phyloP scores from a whole-genome alignment of 345 rosid species.

The Atalantia buxifolia region DNA sequence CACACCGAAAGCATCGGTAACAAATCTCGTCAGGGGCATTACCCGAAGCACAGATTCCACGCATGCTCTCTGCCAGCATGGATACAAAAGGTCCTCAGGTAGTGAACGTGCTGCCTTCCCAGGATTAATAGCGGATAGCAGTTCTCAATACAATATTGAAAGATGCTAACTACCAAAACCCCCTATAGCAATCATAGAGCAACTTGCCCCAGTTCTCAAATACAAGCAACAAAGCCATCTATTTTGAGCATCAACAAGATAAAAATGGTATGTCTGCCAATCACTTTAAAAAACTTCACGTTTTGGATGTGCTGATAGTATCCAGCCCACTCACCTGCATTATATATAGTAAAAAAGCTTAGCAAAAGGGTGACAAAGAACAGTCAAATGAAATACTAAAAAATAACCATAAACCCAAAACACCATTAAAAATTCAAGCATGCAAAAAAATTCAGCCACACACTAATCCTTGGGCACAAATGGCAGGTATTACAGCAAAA shows the following conservation, averaged over 20 bases:
- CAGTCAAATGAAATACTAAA: conserved; percentile 5
- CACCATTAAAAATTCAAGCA: not conserved
- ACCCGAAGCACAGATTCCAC: conserved; percentile 96
- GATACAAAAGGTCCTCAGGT: conserved; percentile 65
- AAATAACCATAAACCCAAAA: not conserved
- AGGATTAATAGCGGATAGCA: conserved; percentile 18
- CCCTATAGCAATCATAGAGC: conserved; percentile 1
- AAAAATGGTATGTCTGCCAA: conserved; percentile 5
- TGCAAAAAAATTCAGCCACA: not conserved
- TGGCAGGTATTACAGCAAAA: not conserved
- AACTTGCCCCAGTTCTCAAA: not conserved
- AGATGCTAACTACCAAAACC: conserved; percentile 13
- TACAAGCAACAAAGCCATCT: not conserved
- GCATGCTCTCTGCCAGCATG: conserved; percentile 99
- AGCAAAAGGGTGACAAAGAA: not conserved
- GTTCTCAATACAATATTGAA: conserved; percentile 17
- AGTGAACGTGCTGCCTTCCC: conserved; percentile 31
- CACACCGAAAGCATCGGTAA: conserved; percentile 98
- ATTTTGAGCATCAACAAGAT: not conserved
- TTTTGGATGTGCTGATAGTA: conserved; percentile 26
- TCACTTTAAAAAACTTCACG: conserved; percentile 27
- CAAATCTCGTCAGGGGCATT: conserved; percentile 96
- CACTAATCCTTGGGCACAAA: not conserved
- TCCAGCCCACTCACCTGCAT: conserved; percentile 31
- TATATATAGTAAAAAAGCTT: not conserved